Base-by-base conservation (phyloP, 257 asterid genomes). In the Phtheirospermum japonicum region DNA sequence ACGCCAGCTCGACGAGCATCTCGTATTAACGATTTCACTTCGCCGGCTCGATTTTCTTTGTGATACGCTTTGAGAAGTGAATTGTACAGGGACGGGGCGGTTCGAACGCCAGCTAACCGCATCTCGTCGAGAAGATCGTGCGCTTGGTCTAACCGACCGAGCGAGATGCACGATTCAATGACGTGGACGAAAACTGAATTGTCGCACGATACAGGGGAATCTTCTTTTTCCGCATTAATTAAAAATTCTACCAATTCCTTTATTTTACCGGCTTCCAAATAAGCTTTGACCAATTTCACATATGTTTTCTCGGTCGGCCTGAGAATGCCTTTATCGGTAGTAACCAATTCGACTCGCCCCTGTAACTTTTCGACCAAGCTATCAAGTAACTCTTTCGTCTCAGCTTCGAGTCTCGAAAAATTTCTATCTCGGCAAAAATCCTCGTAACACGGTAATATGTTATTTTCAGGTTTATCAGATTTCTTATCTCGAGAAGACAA, bases 91-190 rank as follows among this genome's bases (percentile, higher is more conserved):
- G 88, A 72, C 28, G 99, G 81, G 63, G 83, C 78, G 6, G 86
- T 75, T 75, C 78, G 79, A 50, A 89, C 76, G 46, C 99, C 97
- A 14, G 94, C 87, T 76, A 89, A 76, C 59, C 87, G 95, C 94
- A 85, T 83, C 74, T 92, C 97, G 66, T 92, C 97, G 0, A 92
- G 89, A 75, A 92, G 82, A 77, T 92, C 97, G 26, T 92, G 92
- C 17, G 97, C 99, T 59, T 74, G 85, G 64, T 89, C 96, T 66
- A 92, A 75, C 83, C 88, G 67, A 50, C 91, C 90, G 19, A 92
- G 91, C 17, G 94, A 82, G 71, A 89, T 86, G 84, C 99, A 92
- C 4, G 95, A 68, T 66, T 86, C 76, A 72, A 86, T 85, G 66
- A 76, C 88, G 43, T 80, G 74, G 52, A 83, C 74, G 75, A 86